Conservation (phyloP, 179 eudicot genomes). For the Heliamphora pulchella region DNA sequence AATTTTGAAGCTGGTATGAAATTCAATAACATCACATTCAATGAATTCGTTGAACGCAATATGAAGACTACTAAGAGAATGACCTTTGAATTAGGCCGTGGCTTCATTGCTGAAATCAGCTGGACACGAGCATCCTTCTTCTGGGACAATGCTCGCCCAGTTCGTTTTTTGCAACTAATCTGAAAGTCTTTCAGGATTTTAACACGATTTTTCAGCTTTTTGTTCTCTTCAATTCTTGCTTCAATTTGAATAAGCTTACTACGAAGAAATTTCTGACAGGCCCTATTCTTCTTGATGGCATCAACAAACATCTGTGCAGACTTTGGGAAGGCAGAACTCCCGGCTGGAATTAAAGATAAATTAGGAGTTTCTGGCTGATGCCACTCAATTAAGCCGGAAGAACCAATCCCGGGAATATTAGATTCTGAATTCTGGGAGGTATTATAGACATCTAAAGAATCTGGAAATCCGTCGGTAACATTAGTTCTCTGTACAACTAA, state of each 20-base stretch:
- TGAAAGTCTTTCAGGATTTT: slow-evolving; percentile 58
- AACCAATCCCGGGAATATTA: slow-evolving; percentile 13
- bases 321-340: slow-evolving; percentile 43
- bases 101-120: slow-evolving; percentile 54
- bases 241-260: slow-evolving; percentile 60
- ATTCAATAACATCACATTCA: not conserved
- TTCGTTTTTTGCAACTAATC: slow-evolving; percentile 50
- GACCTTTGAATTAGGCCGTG: slow-evolving; percentile 47
- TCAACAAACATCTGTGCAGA: slow-evolving; percentile 63
- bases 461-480: slow-evolving; percentile 33
- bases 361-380: slow-evolving; percentile 27
- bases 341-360: slow-evolving; percentile 26
- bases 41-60: not conserved
- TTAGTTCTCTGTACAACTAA: slow-evolving; percentile 28
- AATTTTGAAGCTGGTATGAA: slow-evolving; percentile 10
- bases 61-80: slow-evolving; percentile 2
- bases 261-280: slow-evolving; percentile 66
- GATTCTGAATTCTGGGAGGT: slow-evolving; percentile 18
- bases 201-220: slow-evolving; percentile 47
- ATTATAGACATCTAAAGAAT: slow-evolving; percentile 33
- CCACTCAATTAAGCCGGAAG: slow-evolving; percentile 22
- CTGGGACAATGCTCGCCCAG: slow-evolving; percentile 50
- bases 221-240: slow-evolving; percentile 62
- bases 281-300: slow-evolving; percentile 83
- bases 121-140: slow-evolving; percentile 70